Evolutionary conservation across 2,329 filamentous ascomycete species (phyloP).

Genomic region (Nigrospora sphaerica): DNA sequence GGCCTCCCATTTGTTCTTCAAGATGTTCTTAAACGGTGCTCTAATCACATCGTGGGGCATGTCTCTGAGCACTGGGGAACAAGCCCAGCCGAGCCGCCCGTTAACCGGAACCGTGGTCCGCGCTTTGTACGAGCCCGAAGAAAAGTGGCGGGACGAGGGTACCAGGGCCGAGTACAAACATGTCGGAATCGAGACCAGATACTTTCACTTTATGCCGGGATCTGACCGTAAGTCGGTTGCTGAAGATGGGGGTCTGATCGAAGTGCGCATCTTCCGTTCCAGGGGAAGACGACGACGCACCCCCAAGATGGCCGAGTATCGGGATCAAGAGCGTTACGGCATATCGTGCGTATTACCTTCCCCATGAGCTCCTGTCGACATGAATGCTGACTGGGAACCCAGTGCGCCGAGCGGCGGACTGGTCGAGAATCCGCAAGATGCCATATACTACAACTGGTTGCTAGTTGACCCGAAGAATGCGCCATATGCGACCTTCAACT

Average conservation of each 20-base stretch:
- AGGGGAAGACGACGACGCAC: slow-evolving; percentile 35
- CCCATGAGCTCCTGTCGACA: not conserved
- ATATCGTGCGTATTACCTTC: slow-evolving; percentile 37
- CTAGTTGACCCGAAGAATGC: slow-evolving; percentile 42
- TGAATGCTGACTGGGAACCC: not conserved
- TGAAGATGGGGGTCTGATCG: slow-evolving; percentile 48
- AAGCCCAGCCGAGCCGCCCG: slow-evolving; percentile 7
- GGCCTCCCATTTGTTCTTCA: slow-evolving; percentile 43
- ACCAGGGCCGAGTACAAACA: slow-evolving; percentile 22
- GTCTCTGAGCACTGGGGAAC: not conserved
- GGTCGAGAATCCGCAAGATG: slow-evolving; percentile 41
- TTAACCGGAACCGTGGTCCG: slow-evolving; percentile 32
- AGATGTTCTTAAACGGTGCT: slow-evolving; percentile 46
- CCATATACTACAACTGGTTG: slow-evolving; percentile 44
- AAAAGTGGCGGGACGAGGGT: slow-evolving; percentile 31
- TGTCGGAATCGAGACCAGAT: slow-evolving; percentile 39
- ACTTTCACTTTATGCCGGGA: slow-evolving; percentile 40
- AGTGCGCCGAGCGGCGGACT: slow-evolving; percentile 48
- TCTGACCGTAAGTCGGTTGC: slow-evolving; percentile 30
- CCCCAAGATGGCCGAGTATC: slow-evolving; percentile 34
- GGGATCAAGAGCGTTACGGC: slow-evolving; percentile 41
- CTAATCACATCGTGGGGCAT: slow-evolving; percentile 46
- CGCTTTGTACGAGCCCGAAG: slow-evolving; percentile 41
- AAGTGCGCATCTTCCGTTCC: slow-evolving; percentile 46
- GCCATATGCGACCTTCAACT: slow-evolving; percentile 46